Evolutionary conservation across 2,329 filamentous ascomycete genomes (phyloP).

Genomic region (Colletotrichum simmondsii): DNA sequence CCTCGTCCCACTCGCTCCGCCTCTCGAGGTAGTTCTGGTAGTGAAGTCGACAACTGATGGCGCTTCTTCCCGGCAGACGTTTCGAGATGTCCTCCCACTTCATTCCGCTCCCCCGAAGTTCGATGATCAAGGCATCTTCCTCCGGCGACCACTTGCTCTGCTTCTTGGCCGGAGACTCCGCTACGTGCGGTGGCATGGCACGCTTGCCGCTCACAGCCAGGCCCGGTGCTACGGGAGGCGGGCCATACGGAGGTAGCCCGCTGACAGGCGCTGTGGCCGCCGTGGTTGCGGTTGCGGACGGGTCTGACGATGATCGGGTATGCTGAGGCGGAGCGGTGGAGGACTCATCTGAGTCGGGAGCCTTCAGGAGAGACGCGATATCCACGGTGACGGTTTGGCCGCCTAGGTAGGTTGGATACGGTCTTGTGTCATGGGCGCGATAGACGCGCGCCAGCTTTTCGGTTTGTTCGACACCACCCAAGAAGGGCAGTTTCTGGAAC

Average conservation of each 20-base stretch:
- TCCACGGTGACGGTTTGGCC: slow-evolving; percentile 81
- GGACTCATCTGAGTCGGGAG: slow-evolving; percentile 78
- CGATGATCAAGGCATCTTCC: slow-evolving; percentile 93
- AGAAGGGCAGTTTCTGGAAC: slow-evolving; percentile 15
- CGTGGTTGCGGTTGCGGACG: slow-evolving; percentile 40
- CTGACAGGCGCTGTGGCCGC: slow-evolving; percentile 35
- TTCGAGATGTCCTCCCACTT: slow-evolving; percentile 99
- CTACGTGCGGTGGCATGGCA: slow-evolving; percentile 63
- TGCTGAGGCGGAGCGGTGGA: slow-evolving; percentile 57
- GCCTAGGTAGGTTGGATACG: slow-evolving; percentile 44
- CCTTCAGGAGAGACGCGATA: slow-evolving; percentile 91
- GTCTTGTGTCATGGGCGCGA: slow-evolving; percentile 44
- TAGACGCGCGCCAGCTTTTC: slow-evolving; percentile 35
- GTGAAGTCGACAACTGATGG: slow-evolving; percentile 92
- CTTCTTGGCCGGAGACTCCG: slow-evolving; percentile 84
- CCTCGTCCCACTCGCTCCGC: slow-evolving; percentile 94
- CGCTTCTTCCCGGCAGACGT: slow-evolving; percentile 86
- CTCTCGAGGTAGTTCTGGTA: slow-evolving; percentile 98
- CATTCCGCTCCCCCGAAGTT: slow-evolving; percentile 89
- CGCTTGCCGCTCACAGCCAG: slow-evolving; percentile 53
- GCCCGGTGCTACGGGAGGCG: slow-evolving; percentile 44
- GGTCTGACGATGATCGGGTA: slow-evolving; percentile 49
- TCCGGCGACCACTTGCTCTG: slow-evolving; percentile 97
- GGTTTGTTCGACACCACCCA: slow-evolving; percentile 26
- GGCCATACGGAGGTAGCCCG: slow-evolving; percentile 34